Evolutionary conservation across 2,329 filamentous ascomycete genomes (phyloP), one percentile per base, ranked within the genome.

Genomic region (Apiospora rasikravindrae): DNA sequence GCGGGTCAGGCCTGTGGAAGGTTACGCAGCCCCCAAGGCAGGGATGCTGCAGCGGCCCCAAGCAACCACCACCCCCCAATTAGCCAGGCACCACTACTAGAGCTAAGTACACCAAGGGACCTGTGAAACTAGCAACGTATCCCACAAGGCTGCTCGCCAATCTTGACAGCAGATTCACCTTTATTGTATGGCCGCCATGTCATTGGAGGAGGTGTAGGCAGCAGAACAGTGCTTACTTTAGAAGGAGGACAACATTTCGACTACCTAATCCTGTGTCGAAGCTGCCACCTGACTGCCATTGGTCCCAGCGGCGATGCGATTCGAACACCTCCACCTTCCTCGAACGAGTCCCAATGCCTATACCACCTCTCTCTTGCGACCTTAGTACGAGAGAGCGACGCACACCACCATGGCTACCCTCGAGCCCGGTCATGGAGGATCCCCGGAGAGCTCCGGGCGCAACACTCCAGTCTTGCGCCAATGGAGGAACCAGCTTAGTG

Each of bases 361-460:
- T 64, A 64, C 5, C 10, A 40, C 14, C 66, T 74, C 29, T 76
- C 78, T 51, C 61, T 45, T 64, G 64, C 44, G 67, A 76, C 77
- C 73, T 75, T 78, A 77, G 77, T 74, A 74, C 75, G 71, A 74
- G 33, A 64, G 29, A 64, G 69, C 71, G 71, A 74, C 76, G 75
- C 37, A 76, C 76, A 79, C 84, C 5, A 33, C 26, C 70, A 69
- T 68, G 72, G 75, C 77, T 93, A 93, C 89, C 80, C 89, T 90
- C 84, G 91, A 93, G 82, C 86, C 87, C 72, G 86, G 84, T 76
- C 82, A 85, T 75, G 88, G 87, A 73, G 88, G 87, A 78, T 91
- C 95, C 74, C 94, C 94, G 78, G 90, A 94, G 81, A 95, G 92
- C 88, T 96, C 94, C 81, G 94, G 94, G 75, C 92, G 93, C 80